Conservation (phyloP, 352 stramenopile genomes). For the Globisporangium paddicum region DNA sequence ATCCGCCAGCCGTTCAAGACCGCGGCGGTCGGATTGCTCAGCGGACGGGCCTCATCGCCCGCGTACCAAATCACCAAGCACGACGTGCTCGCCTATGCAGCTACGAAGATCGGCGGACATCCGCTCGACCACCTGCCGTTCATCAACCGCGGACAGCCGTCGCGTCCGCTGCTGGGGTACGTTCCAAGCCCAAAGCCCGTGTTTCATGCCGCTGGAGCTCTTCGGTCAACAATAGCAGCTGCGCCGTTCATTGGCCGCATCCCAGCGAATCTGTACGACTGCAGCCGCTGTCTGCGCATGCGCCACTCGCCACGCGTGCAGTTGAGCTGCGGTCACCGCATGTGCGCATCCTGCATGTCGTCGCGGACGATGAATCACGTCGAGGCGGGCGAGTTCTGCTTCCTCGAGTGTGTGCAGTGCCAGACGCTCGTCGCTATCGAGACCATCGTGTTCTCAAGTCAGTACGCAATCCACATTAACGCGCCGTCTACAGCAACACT, state of each 20-base stretch:
- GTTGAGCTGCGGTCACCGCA: conserved; percentile 54
- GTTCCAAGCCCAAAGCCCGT: conserved; percentile 7
- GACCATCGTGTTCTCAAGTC: conserved; percentile 46
- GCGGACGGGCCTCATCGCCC: conserved; percentile 24
- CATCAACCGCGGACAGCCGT: conserved; percentile 50
- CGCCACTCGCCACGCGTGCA: conserved; percentile 56
- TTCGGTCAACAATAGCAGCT: not conserved
- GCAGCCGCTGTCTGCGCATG: conserved; percentile 46
- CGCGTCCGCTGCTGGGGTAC: conserved; percentile 51
- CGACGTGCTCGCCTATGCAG: conserved; percentile 45
- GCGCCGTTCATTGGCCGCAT: conserved; percentile 4
- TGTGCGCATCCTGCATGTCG: conserved; percentile 55
- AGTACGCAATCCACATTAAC: conserved; percentile 48
- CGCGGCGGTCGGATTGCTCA: conserved; percentile 13
- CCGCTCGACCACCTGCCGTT: conserved; percentile 74
- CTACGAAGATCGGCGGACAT: conserved; percentile 75
- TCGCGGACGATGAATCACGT: conserved; percentile 38
- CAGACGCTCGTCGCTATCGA: conserved; percentile 46
- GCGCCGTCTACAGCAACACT: conserved; percentile 27
- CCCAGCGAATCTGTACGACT: conserved; percentile 48
- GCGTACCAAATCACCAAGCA: conserved; percentile 32
- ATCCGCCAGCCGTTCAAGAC: conserved; percentile 31
- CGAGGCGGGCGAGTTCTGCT: conserved; percentile 34
- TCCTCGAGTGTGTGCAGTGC: conserved; percentile 52
- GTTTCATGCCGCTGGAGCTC: not conserved